Base-by-base conservation (phyloP, 495 filamentous ascomycete species). In the Lepraria neglecta region DNA sequence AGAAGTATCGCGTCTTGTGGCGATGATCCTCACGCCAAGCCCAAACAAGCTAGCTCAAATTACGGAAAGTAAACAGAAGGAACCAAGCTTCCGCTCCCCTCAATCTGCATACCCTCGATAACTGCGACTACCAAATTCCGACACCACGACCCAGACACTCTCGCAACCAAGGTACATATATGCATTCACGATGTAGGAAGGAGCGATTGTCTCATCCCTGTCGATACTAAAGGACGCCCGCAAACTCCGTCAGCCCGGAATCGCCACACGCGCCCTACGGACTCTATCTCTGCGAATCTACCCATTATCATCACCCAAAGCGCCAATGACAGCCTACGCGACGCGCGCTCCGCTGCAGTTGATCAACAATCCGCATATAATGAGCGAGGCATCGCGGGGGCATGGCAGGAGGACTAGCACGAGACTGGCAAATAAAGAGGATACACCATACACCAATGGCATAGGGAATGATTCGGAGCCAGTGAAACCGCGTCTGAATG, bases 401-500 rank as follows among this genome's bases (percentile, higher is more conserved):
- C 54, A 42, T 15, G 59, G 62, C 48, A 60, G 71, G 52, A 69
- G 76, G 63, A 68, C 69, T 62, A 76, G 74, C 56, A 71, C 72
- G 55, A 74, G 74, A 63, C 68, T 76, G 38, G 76, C 75, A 60
- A 67, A 76, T 54, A 79, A 74, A 48, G 72, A 73, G 33, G 69
- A 73, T 48, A 56, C 40, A 45, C 61, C 58, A 31, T 40, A 60
- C 17, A 15, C 56, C 47, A 62, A 66, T 46, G 66, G 68, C 14
- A 28, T 59, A 38, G 58, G 48, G 9, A 55, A 71, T 38, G 59
- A 53, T 4, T 46, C 40, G 52, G 70, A 65, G 54, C 48, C 57
- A 50, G 54, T 35, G 7, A 66, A 60, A 59, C 56, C 40, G 3
- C 58, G 57, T 38, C 64, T 66, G 44, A 64, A 48, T 27, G 21